Conservation (phyloP, 2,329 filamentous ascomycete genomes). For the Cordyceps fumosorosea region DNA sequence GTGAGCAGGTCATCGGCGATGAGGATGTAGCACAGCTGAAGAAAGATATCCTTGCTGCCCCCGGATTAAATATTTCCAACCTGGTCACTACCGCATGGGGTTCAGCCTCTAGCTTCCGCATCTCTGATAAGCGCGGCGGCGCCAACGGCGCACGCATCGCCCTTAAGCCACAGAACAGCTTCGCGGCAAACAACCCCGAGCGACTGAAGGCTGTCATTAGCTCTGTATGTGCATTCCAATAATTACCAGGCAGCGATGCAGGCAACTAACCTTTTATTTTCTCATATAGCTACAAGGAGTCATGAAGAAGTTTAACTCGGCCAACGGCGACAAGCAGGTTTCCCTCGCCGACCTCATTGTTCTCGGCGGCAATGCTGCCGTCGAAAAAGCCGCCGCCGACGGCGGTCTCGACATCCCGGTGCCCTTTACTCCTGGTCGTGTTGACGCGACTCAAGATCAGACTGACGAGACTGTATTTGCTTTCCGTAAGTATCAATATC, state of each 20-base stretch:
- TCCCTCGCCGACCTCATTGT: slow-evolving; percentile 74
- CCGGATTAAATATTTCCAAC: slow-evolving; percentile 54
- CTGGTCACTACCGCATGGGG: slow-evolving; percentile 63
- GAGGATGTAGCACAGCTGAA: slow-evolving; percentile 60
- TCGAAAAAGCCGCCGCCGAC: slow-evolving; percentile 61
- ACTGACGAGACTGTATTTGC: slow-evolving; percentile 60
- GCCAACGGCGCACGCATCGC: slow-evolving; percentile 76
- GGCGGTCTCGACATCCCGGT: slow-evolving; percentile 47
- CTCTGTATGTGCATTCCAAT: slow-evolving; percentile 51
- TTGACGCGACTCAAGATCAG: slow-evolving; percentile 64
- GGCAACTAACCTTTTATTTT: background rate
- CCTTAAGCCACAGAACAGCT: slow-evolving; percentile 63
- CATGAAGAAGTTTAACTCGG: slow-evolving; percentile 27
- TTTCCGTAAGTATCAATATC: slow-evolving; percentile 30
- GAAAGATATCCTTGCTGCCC: slow-evolving; percentile 52
- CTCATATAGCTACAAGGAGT: slow-evolving; percentile 2
- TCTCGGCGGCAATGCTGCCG: slow-evolving; percentile 60
- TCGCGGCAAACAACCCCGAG: slow-evolving; percentile 67
- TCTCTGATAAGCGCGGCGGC: slow-evolving; percentile 73
- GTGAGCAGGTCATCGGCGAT: slow-evolving; percentile 52
- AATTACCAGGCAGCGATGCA: background rate
- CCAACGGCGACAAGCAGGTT: slow-evolving; percentile 58
- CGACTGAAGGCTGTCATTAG: slow-evolving; percentile 56
- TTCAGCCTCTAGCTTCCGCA: slow-evolving; percentile 65
- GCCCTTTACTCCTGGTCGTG: slow-evolving; percentile 67